phyloP scores from a whole-genome alignment of 2,329 filamentous ascomycete genomes.

The Thielaviopsis populi region DNA sequence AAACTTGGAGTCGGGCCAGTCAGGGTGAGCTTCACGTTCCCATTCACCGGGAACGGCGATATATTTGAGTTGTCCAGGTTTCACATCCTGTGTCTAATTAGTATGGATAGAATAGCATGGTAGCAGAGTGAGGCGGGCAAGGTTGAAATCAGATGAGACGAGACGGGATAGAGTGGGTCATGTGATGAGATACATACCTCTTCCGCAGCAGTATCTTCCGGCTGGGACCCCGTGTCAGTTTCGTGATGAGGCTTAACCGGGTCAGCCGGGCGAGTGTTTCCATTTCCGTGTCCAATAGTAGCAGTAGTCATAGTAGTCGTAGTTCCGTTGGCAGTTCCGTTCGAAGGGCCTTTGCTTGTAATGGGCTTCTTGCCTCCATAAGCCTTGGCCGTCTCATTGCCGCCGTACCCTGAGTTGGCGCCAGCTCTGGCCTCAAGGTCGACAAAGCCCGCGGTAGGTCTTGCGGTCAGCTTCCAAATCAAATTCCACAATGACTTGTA shows the following conservation, averaged over 20 bases:
- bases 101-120: background rate
- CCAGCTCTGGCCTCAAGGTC: slow-evolving; percentile 14
- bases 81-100: slow-evolving; percentile 11
- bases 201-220: slow-evolving; percentile 5
- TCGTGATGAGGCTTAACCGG: slow-evolving; percentile 4
- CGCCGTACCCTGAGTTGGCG: slow-evolving; percentile 3
- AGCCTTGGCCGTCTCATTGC: slow-evolving; percentile 12
- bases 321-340: slow-evolving; percentile 13
- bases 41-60: slow-evolving; percentile 18
- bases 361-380: slow-evolving; percentile 17
- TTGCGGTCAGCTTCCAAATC: slow-evolving; percentile 16
- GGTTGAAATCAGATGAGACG: background rate
- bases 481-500: slow-evolving; percentile 17
- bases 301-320: slow-evolving; percentile 12
- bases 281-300: slow-evolving; percentile 7
- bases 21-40: slow-evolving; percentile 18
- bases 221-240: slow-evolving; percentile 5
- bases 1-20: slow-evolving; percentile 20
- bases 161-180: background rate
- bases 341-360: slow-evolving; percentile 14
- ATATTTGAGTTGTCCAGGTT: slow-evolving; percentile 17
- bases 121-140: background rate
- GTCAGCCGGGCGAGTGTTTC: slow-evolving; percentile 12
- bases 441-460: slow-evolving; percentile 16
- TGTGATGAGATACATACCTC: slow-evolving; percentile 6